Conservation (phyloP, 805 yeast genomes). For the Yarrowia sp. region DNA sequence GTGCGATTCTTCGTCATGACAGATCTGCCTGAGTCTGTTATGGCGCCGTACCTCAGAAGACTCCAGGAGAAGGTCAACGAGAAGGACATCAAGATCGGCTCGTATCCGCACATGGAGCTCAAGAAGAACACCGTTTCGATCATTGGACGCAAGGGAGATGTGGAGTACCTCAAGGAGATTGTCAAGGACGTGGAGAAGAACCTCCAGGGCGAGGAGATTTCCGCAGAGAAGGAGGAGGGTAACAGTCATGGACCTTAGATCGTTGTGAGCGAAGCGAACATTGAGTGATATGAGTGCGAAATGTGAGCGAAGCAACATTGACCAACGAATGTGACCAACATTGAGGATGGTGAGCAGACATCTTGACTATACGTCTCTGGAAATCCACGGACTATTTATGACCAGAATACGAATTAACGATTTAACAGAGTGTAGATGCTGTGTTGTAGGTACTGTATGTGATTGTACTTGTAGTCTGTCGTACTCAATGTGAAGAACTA, state of each 20-base stretch:
- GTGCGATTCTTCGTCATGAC: constrained; percentile 62
- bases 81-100: constrained; percentile 66
- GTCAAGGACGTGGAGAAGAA: constrained; percentile 48
- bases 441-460: too few relatives aligned
- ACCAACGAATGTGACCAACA: too few relatives aligned
- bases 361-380: too few relatives aligned
- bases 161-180: constrained; percentile 44
- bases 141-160: constrained; percentile 52
- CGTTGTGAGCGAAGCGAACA: not conserved
- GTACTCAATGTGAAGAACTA: too few relatives aligned
- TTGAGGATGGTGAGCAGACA: too few relatives aligned
- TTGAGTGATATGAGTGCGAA: too few relatives aligned
- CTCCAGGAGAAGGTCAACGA: constrained; percentile 48
- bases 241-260: not conserved
- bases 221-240: constrained; percentile 53
- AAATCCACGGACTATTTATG: too few relatives aligned
- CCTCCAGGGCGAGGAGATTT: constrained; percentile 57
- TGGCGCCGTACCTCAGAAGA: constrained; percentile 60
- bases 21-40: constrained; percentile 55
- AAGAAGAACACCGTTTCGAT: constrained; percentile 69
- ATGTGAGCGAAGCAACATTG: too few relatives aligned
- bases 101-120: constrained; percentile 75
- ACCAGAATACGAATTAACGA: too few relatives aligned
- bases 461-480: too few relatives aligned
- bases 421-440: too few relatives aligned